A percentile compares a stretch with the other conserved stretches of the same genome.
phyloP scores from a whole-genome alignment of 805 yeast genomes.

The Ogataea paraovalis region DNA sequence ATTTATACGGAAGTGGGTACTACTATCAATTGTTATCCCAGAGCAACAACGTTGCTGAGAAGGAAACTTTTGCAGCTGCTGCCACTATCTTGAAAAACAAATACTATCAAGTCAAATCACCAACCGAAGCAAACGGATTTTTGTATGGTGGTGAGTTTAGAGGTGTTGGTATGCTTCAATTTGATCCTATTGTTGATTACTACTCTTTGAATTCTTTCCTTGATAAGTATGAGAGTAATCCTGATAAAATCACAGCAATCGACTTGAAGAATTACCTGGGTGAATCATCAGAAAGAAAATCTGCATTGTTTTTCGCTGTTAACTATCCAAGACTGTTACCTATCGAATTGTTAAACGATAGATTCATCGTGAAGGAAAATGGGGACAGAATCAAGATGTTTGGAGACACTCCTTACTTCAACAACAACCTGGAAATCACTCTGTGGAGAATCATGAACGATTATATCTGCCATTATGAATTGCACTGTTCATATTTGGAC shows the following conservation, averaged over 20 bases:
- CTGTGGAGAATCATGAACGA: conserved; percentile 32
- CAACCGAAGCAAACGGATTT: conserved; percentile 48
- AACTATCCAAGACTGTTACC: conserved; percentile 33
- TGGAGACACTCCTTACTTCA: conserved; percentile 20
- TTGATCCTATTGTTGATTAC: conserved; percentile 44
- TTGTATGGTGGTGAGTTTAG: conserved; percentile 32
- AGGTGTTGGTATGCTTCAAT: conserved; percentile 53
- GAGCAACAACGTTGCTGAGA: conserved; percentile 43
- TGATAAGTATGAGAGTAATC: conserved; percentile 20
- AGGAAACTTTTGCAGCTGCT: conserved; percentile 51
- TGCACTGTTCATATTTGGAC: conserved; percentile 25
- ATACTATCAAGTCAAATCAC: conserved; percentile 44
- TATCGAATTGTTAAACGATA: conserved; percentile 27
- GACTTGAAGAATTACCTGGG: conserved; percentile 19
- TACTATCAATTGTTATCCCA: conserved; percentile 40
- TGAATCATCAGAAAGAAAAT: conserved; percentile 24
- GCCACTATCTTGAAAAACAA: conserved; percentile 38
- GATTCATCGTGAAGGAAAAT: conserved; percentile 28
- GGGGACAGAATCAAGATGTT: conserved; percentile 30
- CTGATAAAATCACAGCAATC: conserved; percentile 14
- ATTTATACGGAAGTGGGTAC: conserved; percentile 40
- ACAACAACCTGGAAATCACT: conserved; percentile 19
- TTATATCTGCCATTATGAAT: conserved; percentile 26
- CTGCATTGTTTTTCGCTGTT: conserved; percentile 27
- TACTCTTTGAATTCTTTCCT: conserved; percentile 21